These are phyloP conservation scores for Malus hybrid DNA, from an alignment of 331 rosid genomes.

Conservation along the genomic window DNA sequence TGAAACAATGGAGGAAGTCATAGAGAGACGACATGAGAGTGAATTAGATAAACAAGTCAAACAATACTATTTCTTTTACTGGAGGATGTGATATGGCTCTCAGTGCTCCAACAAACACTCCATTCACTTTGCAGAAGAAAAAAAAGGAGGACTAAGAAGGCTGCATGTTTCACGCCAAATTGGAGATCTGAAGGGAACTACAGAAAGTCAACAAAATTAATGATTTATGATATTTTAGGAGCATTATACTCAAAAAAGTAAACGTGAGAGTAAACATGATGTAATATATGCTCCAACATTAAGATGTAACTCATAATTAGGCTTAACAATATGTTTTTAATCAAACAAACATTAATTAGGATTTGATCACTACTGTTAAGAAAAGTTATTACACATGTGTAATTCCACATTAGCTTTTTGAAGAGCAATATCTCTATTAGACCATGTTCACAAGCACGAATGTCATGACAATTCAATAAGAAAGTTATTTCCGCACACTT, in stretches of 20 bases:
- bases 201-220: no score
- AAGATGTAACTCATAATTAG: no score
- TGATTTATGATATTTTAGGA: no score
- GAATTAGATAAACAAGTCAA: conserved; percentile 9
- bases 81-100: conserved; percentile 20
- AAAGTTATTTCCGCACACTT: no score
- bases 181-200: not conserved
- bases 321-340: no score
- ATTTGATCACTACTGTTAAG: no score
- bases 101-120: conserved; percentile 38
- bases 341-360: no score
- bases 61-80: not conserved
- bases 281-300: no score
- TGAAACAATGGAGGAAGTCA: not conserved
- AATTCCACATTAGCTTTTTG: not conserved
- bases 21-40: conserved; percentile 3
- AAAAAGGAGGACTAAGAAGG: not conserved
- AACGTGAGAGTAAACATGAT: no score
- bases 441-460: not conserved
- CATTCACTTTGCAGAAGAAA: conserved; percentile 12
- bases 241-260: no score
- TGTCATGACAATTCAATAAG: not conserved
- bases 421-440: not conserved
- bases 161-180: not conserved
- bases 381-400: no score